Conservation (phyloP, 306 rosid genomes). For the Quercus mongolica region DNA sequence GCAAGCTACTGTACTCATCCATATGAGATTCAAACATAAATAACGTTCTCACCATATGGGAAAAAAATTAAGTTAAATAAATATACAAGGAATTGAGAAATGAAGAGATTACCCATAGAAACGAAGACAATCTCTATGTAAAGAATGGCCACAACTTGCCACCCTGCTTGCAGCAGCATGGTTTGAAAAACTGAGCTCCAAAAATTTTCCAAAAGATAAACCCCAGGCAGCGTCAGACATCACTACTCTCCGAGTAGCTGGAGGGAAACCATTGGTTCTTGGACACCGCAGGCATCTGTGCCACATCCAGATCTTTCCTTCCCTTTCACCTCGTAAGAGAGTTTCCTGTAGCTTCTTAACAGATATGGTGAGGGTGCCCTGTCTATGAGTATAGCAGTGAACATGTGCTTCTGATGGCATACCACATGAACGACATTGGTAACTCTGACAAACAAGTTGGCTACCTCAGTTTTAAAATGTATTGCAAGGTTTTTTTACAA, state of each 20-base stretch:
- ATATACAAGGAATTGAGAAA: neutral
- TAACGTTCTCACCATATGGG: neutral
- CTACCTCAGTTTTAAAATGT: constrained; percentile 21
- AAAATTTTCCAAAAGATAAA: constrained; percentile 94
- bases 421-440: constrained; percentile 74
- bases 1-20: neutral
- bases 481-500: constrained; percentile 15
- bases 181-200: constrained; percentile 99
- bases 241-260: constrained; percentile 83
- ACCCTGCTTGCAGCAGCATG: constrained; percentile 99
- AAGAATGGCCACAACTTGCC: constrained; percentile 98
- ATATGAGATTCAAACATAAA: neutral
- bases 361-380: constrained; percentile 95
- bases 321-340: constrained; percentile 86
- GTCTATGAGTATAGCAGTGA: constrained; percentile 91
- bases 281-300: constrained; percentile 97
- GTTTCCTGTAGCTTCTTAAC: constrained; percentile 74
- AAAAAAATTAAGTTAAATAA: neutral
- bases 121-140: constrained; percentile 97
- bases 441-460: constrained; percentile 50
- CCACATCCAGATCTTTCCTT: constrained; percentile 99
- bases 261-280: constrained; percentile 84
- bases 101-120: constrained; percentile 74
- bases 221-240: constrained; percentile 99
- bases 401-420: constrained; percentile 99